Evolutionary conservation across 192 early-diverging fungal genomes (phyloP).

Genomic region (Gaertneriomyces sp.): DNA sequence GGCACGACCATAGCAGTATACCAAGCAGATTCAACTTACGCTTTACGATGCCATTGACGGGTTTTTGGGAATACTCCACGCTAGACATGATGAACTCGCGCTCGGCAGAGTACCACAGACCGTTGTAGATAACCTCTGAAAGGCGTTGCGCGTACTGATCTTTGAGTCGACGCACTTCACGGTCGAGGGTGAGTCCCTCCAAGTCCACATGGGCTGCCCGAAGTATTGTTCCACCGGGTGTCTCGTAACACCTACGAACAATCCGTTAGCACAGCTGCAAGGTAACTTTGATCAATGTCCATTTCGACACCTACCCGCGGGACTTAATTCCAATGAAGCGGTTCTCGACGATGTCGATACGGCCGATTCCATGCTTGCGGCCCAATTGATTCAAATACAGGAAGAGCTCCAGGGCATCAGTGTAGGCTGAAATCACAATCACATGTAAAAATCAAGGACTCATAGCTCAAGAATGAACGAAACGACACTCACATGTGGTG

Average conservation of each 20-base stretch:
- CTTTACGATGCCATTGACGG: constrained; percentile 88
- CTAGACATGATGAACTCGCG: constrained; percentile 82
- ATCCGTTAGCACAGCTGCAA: not conserved
- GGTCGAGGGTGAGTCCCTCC: constrained; percentile 92
- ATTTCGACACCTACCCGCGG: constrained; percentile 59
- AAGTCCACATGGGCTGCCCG: constrained; percentile 93
- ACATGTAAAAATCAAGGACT: not conserved
- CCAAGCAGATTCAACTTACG: constrained; percentile 26
- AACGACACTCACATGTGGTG: constrained; percentile 37
- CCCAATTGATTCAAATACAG: constrained; percentile 93
- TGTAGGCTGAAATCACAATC: constrained; percentile 26
- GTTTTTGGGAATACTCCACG: constrained; percentile 76
- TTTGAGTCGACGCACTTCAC: constrained; percentile 88
- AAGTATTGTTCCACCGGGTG: constrained; percentile 94
- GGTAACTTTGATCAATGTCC: not conserved
- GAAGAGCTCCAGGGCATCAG: constrained; percentile 82
- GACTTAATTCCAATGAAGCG: constrained; percentile 99
- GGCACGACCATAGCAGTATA: not conserved
- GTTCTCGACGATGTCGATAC: constrained; percentile 99
- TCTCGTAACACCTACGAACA: constrained; percentile 83
- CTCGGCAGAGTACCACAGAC: constrained; percentile 95
- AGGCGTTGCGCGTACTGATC: constrained; percentile 56
- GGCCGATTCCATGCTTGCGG: constrained; percentile 95
- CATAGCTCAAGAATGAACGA: not conserved
- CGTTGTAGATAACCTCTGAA: constrained; percentile 93